Conservation (phyloP, 768 basidiomycete species). For the Lactifluus rugatus region DNA sequence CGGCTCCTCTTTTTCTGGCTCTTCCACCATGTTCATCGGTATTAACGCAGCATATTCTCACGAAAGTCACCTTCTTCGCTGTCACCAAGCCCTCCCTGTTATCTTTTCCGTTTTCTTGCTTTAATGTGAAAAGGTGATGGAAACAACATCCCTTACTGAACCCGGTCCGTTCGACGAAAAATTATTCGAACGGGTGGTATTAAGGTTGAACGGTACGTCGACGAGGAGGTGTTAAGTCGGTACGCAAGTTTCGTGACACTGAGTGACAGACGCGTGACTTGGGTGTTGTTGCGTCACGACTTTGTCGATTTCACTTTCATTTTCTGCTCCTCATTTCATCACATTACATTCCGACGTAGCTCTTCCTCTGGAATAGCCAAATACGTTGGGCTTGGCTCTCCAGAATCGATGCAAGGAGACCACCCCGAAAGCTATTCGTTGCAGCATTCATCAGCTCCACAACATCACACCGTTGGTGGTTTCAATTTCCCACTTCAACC, state of each 20-base stretch:
- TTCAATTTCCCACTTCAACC: slow-evolving; percentile 18
- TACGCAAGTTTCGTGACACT: slow-evolving; percentile 3
- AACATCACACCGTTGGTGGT: slow-evolving; percentile 13
- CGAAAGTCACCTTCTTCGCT: neutral
- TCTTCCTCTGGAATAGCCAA: neutral
- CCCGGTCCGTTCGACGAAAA: slow-evolving; percentile 8
- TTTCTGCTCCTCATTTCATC: neutral
- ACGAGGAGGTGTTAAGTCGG: slow-evolving; percentile 10
- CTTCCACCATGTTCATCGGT: slow-evolving; percentile 11
- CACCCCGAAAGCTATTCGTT: slow-evolving; percentile 12
- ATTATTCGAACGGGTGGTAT: neutral
- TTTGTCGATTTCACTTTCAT: slow-evolving; percentile 14
- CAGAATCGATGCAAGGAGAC: slow-evolving; percentile 15
- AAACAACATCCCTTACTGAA: neutral
- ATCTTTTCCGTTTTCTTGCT: neutral
- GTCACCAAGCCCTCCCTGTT: neutral
- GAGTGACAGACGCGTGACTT: slow-evolving; percentile 16
- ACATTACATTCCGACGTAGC: neutral
- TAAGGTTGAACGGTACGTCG: slow-evolving; percentile 5
- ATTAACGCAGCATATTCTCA: slow-evolving; percentile 9
- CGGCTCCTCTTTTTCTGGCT: slow-evolving; percentile 8
- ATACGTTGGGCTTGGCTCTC: neutral
- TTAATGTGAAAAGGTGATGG: slow-evolving; percentile 1
- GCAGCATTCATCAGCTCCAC: neutral
- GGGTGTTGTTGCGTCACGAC: slow-evolving; percentile 11